These are phyloP conservation scores for Rhodotorula babjevae DNA, from an alignment of 768 basidiomycete genomes.

Conservation along the genomic window DNA sequence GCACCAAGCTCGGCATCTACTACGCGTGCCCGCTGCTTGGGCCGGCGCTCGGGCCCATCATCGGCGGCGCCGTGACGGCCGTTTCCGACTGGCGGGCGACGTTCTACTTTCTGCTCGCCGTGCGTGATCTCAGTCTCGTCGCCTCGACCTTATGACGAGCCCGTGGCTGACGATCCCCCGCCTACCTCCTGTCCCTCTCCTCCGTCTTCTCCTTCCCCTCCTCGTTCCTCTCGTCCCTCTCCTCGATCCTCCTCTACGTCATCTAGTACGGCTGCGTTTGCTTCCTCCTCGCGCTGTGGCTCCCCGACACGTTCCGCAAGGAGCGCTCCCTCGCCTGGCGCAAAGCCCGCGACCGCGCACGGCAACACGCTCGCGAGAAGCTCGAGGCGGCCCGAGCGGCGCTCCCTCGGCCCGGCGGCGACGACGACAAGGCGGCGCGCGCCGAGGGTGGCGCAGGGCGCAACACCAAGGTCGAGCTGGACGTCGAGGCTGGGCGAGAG, in stretches of 20 bases:
- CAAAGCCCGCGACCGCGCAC: constrained; percentile 54
- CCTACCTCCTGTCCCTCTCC: too few relatives aligned
- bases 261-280: constrained; percentile 29
- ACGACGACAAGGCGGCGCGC: too few relatives aligned
- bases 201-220: too few relatives aligned
- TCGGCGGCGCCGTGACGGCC: constrained; percentile 66
- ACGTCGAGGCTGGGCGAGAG: neutral
- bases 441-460: too few relatives aligned
- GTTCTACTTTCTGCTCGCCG: too few relatives aligned
- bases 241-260: too few relatives aligned
- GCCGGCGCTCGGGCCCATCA: constrained; percentile 55
- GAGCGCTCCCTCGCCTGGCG: constrained; percentile 80
- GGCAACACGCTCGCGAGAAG: constrained; percentile 7
- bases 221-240: too few relatives aligned
- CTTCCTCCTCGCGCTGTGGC: constrained; percentile 50
- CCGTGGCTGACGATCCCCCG: too few relatives aligned
- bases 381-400: constrained; percentile 5
- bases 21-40: constrained; percentile 50
- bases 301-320: constrained; percentile 75
- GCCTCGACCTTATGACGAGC: too few relatives aligned
- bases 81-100: constrained; percentile 68
- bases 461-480: neutral
- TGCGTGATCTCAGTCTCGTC: too few relatives aligned
- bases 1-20: constrained; percentile 72
- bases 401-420: neutral